Conservation (phyloP, 1,284 basidiomycete genomes). For the Fistulina hepatica region DNA sequence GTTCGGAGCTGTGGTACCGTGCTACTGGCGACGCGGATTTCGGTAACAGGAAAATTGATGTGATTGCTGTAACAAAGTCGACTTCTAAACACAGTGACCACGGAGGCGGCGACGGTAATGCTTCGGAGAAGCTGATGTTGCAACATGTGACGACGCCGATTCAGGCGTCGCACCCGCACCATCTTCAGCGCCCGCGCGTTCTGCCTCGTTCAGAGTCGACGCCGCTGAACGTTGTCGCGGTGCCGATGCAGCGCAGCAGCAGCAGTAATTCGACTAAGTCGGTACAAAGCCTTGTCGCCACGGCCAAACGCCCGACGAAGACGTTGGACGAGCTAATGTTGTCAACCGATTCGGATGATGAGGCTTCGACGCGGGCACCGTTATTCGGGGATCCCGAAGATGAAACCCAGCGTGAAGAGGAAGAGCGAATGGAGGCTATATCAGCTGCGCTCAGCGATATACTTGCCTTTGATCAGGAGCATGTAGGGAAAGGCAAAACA, state of each 20-base stretch:
- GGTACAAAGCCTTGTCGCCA: background rate
- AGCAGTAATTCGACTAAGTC: background rate
- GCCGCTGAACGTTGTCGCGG: constrained; percentile 15
- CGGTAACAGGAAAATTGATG: constrained; percentile 7
- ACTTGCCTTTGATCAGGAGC: constrained; percentile 64
- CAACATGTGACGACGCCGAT: constrained; percentile 14
- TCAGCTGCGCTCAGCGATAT: constrained; percentile 91
- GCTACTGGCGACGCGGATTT: constrained; percentile 67
- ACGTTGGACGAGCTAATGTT: constrained; percentile 56
- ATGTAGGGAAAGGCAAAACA: too few species aligned
- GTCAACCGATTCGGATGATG: constrained; percentile 47
- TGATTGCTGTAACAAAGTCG: too few species aligned
- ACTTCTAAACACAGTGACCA: too few species aligned
- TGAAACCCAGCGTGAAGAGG: constrained; percentile 48
- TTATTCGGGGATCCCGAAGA: constrained; percentile 73
- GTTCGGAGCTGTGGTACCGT: constrained; percentile 84
- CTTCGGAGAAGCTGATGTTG: too few species aligned
- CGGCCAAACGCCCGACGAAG: constrained; percentile 16
- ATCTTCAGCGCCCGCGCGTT: constrained; percentile 14
- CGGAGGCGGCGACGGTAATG: too few species aligned
- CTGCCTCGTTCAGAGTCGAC: constrained; percentile 31
- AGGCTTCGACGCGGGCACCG: constrained; percentile 52
- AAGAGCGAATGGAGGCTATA: constrained; percentile 84
- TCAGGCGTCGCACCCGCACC: background rate
- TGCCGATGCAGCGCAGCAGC: background rate